A percentile compares a stretch with the other conserved stretches of the same genome.
Evolutionary conservation across 2,329 filamentous ascomycete species (phyloP).

Genomic region (Metarhizium rileyi): DNA sequence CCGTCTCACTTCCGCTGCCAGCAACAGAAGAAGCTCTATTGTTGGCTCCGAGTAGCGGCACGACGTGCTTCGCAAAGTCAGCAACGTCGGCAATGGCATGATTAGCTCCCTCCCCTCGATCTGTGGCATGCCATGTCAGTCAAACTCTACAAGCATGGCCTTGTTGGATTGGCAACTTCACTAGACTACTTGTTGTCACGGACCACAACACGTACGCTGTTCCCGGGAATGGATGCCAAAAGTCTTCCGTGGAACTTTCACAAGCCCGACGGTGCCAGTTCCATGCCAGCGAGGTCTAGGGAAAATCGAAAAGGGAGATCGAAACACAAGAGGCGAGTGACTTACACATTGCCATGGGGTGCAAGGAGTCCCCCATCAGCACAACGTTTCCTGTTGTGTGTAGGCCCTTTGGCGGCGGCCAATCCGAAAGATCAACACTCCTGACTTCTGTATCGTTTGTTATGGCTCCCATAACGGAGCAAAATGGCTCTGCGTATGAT

Average conservation of each 20-base stretch:
- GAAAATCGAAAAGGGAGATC: background rate
- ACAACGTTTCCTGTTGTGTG: constrained; percentile 31
- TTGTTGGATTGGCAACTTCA: background rate
- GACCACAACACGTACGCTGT: background rate
- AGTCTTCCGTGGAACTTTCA: too few relatives aligned
- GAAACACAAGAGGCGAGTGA: constrained; percentile 5
- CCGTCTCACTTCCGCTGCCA: background rate
- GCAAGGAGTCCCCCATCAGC: constrained; percentile 44
- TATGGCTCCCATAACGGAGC: constrained; percentile 29
- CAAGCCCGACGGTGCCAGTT: too few relatives aligned
- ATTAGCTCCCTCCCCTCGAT: constrained; percentile 48
- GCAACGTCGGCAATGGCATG: constrained; percentile 43
- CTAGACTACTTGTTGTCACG: background rate
- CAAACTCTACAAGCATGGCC: background rate
- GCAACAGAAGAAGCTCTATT: background rate
- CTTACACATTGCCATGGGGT: constrained; percentile 53
- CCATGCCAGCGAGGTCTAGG: too few relatives aligned
- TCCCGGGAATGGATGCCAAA: too few relatives aligned
- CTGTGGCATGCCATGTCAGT: constrained; percentile 19
- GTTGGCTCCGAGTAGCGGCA: constrained; percentile 11
- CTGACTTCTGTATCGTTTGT: constrained; percentile 32
- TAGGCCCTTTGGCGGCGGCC: constrained; percentile 28
- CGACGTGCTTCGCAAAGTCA: constrained; percentile 29
- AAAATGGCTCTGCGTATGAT: constrained; percentile 41
- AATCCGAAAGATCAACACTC: constrained; percentile 37